These are phyloP conservation scores for Candida broadrunensis DNA, from an alignment of 805 yeast species.

Conservation along the genomic window DNA sequence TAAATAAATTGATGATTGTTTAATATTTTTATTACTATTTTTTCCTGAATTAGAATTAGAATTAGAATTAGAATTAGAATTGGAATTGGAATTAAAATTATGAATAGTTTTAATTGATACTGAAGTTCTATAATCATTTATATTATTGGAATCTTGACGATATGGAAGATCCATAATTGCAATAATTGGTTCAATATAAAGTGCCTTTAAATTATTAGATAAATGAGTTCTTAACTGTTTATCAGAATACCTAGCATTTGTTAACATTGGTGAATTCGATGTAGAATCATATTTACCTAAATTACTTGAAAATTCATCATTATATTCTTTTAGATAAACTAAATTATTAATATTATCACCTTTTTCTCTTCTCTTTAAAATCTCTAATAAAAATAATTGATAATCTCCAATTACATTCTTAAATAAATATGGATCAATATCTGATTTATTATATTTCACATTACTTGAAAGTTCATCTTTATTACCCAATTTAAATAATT, in stretches of 20 bases:
- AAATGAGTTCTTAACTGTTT: constrained; percentile 33
- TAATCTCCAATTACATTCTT: constrained; percentile 9
- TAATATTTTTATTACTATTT: constrained; percentile 10
- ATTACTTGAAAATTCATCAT: constrained; percentile 6
- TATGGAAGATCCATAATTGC: constrained; percentile 27
- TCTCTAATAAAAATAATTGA: constrained; percentile 5
- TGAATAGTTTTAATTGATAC: constrained; percentile 11
- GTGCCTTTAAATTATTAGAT: constrained; percentile 30
- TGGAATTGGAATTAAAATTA: constrained; percentile 5
- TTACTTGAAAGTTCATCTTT: constrained; percentile 1
- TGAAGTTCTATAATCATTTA: constrained; percentile 19
- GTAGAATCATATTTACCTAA: constrained; percentile 5
- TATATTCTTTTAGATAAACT: constrained; percentile 10
- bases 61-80: constrained; percentile 3
- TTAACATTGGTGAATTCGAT: neutral
- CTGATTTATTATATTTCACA: neutral
- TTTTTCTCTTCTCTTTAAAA: constrained; percentile 2
- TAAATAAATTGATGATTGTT: constrained; percentile 16
- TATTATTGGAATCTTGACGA: constrained; percentile 26
- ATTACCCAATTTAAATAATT: constrained; percentile 9
- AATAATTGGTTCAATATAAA: constrained; percentile 38
- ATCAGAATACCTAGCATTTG: constrained; percentile 16
- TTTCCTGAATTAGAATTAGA: constrained; percentile 8
- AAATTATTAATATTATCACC: constrained; percentile 7
- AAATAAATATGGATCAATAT: constrained; percentile 7